Evolutionary conservation across 345 rosid genomes (phyloP), one percentile per base, ranked within the genome.

Genomic region (Schrenkiella parvula): DNA sequence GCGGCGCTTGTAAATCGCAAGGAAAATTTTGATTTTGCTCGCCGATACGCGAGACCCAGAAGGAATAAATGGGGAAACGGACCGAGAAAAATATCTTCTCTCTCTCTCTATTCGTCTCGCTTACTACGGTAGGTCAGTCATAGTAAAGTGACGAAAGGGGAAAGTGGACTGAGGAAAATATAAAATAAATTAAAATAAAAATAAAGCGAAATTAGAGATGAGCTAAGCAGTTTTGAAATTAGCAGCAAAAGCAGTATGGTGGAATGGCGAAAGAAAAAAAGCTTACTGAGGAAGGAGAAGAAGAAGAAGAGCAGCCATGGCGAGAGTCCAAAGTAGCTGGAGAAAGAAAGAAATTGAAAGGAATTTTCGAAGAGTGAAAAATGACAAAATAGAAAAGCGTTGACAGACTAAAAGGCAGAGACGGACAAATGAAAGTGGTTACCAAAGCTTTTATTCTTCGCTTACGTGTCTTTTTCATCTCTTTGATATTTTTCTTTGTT

Each of bases 351-450:
- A 34, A 65, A 32, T 3, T 15, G 46, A 8, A 15, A 38, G 52
- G 53, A 64, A 17, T 17, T 71, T 35, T 5, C n/a, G 29, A 55
- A 66, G 38, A 68, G 28, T 59, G 67, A 48, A 38, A 57, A 66
- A 66, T 46, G 83, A 76, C 76, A 73, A 77, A 77, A 70, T 31
- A 73, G 77, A 65, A 73, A 73, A 77, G 67, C 79, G 81, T 77
- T 73, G 83, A 77, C 72, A 71, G 76, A 23, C 63, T 63, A 76
- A 76, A 69, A 68, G 68, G 0, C 15, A 4, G 64, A 46, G 70
- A 69, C 50, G 26, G 70, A 76, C 79, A 68, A 69, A 52, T 53
- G 66, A 64, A 61, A 70, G 79, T 61, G 70, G 79, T 76, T 76
- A 41, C 50, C 44, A 32, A 29, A 60, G 62, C 59, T 65, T 53